Conservation (phyloP, 345 rosid genomes). For the Eucalyptus marginata region DNA sequence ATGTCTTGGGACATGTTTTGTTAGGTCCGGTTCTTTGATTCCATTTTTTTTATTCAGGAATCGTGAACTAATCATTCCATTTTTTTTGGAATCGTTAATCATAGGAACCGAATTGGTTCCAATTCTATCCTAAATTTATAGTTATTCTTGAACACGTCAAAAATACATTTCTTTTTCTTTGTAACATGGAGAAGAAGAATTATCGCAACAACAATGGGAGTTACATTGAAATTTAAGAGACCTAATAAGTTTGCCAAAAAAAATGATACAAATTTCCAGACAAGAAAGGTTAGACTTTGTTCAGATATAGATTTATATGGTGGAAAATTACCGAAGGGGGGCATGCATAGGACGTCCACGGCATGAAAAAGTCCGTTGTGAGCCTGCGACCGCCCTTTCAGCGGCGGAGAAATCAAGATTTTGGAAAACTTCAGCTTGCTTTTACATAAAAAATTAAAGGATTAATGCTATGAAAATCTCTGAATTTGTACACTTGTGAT, state of each 20-base stretch:
- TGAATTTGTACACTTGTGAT: fast-evolving
- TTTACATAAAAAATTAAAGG: too few relatives aligned
- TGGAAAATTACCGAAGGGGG: not conserved
- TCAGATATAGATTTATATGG: not conserved
- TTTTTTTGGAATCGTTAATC: too few relatives aligned
- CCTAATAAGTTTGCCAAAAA: not conserved
- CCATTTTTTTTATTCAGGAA: too few relatives aligned
- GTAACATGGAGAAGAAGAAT: not conserved
- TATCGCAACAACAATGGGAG: not conserved
- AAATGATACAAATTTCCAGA: not conserved
- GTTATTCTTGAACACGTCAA: not conserved
- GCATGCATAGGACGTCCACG: not conserved
- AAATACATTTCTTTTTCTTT: too few relatives aligned
- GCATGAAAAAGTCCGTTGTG: not conserved
- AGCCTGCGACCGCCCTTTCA: not conserved
- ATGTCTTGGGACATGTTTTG: too few relatives aligned
- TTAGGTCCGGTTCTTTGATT: too few relatives aligned
- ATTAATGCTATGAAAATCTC: too few relatives aligned
- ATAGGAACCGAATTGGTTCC: fast-evolving
- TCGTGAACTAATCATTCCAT: fast-evolving
- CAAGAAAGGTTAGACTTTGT: not conserved
- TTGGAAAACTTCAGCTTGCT: not conserved
- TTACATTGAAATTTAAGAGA: not conserved
- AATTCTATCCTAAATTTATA: too few relatives aligned
- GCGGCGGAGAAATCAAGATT: not conserved